A percentile compares a stretch with the other conserved stretches of the same genome.
phyloP scores from a whole-genome alignment of 371 early-diverging fungal genomes.

The Chytridium lagenaria region DNA sequence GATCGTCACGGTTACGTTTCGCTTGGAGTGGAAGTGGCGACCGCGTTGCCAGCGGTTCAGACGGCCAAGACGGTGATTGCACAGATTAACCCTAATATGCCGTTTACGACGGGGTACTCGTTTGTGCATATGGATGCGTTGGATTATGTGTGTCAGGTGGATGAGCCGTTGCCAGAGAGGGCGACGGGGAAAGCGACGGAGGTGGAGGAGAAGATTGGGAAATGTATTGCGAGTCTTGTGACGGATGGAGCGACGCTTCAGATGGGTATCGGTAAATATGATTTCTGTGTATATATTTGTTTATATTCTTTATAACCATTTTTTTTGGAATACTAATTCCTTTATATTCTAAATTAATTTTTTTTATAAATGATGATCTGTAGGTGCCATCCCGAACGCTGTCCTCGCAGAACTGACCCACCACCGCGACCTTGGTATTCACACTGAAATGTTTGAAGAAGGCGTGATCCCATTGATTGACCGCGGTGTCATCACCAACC shows the following conservation, averaged over 20 bases:
- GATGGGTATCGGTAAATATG: constrained; percentile 53
- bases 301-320: neutral
- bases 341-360: neutral
- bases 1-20: constrained; percentile 59
- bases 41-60: constrained; percentile 51
- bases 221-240: constrained; percentile 49
- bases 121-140: constrained; percentile 46
- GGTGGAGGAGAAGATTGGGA: constrained; percentile 52
- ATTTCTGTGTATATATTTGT: neutral
- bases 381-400: constrained; percentile 55
- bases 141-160: constrained; percentile 49
- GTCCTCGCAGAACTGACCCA: constrained; percentile 45
- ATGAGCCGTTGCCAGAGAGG: constrained; percentile 41
- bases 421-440: constrained; percentile 58
- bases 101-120: constrained; percentile 49
- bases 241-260: constrained; percentile 57
- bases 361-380: too few relatives aligned
- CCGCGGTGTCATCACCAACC: constrained; percentile 54
- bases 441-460: constrained; percentile 60
- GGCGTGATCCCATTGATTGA: constrained; percentile 54
- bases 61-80: constrained; percentile 52
- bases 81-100: constrained; percentile 55
- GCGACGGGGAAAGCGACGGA: constrained; percentile 11
- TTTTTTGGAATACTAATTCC: neutral
- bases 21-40: constrained; percentile 46